These are phyloP conservation scores for Suillus plorans DNA, from an alignment of 768 basidiomycete genomes.

Conservation along the genomic window DNA sequence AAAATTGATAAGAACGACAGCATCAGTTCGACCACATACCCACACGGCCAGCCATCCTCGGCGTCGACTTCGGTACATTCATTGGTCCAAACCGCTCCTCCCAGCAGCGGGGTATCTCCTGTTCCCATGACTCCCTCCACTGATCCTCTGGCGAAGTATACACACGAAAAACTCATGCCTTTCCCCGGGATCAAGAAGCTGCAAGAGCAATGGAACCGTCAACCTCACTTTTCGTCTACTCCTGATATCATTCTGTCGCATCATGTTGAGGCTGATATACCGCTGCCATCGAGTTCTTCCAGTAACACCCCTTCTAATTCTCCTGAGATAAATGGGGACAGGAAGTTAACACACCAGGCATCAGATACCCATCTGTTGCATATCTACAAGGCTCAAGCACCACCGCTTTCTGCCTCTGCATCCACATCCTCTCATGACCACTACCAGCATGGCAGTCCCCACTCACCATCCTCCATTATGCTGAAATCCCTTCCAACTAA, in stretches of 20 bases:
- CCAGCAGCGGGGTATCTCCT: constrained; percentile 67
- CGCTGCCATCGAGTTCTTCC: constrained; percentile 47
- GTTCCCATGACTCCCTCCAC: constrained; percentile 72
- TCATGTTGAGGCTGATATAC: constrained; percentile 43
- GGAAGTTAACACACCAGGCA: constrained; percentile 63
- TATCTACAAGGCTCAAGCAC: constrained; percentile 48
- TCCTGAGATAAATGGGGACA: constrained; percentile 54
- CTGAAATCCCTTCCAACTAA: constrained; percentile 63
- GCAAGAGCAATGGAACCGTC: constrained; percentile 65
- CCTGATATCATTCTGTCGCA: constrained; percentile 47
- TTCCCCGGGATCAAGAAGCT: constrained; percentile 85
- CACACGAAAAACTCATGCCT: constrained; percentile 78
- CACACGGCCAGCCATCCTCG: constrained; percentile 61
- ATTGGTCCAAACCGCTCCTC: constrained; percentile 51
- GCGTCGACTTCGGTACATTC: constrained; percentile 65
- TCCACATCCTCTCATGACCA: constrained; percentile 56
- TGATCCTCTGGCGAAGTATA: constrained; percentile 67
- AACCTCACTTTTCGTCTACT: constrained; percentile 47
- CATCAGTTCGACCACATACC: constrained; percentile 32
- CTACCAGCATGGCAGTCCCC: constrained; percentile 36
- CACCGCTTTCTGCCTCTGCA: constrained; percentile 40
- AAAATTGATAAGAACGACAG: constrained; percentile 55
- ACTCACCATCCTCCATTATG: constrained; percentile 37
- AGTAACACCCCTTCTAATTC: constrained; percentile 50
- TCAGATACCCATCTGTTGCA: constrained; percentile 66